Conservation (phyloP, 306 rosid genomes). For the Sesbania bispinosa region DNA sequence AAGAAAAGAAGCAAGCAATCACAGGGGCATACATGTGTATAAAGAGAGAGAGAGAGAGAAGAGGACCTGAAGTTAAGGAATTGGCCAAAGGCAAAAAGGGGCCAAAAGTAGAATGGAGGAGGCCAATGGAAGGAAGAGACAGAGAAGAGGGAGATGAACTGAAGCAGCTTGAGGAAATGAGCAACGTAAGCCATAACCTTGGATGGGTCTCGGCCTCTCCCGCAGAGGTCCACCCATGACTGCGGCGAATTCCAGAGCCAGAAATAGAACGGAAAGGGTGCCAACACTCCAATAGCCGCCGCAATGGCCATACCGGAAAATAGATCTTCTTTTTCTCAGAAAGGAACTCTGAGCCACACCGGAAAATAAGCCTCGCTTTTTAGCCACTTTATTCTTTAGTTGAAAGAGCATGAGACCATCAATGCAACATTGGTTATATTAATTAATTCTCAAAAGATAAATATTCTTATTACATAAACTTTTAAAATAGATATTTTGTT, state of each 20-base stretch:
- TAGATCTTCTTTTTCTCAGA: too few species aligned
- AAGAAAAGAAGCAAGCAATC: not conserved
- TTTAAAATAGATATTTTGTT: too few species aligned
- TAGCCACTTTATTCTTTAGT: too few species aligned
- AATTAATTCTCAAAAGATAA: too few species aligned
- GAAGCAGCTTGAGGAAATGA: slow-evolving; percentile 65
- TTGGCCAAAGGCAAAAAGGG: slow-evolving; percentile 78
- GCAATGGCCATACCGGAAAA: slow-evolving; percentile 36
- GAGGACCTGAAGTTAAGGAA: slow-evolving; percentile 76
- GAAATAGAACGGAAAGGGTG: slow-evolving; percentile 77
- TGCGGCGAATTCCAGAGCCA: slow-evolving; percentile 68
- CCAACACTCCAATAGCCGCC: slow-evolving; percentile 49
- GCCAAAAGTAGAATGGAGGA: slow-evolving; percentile 82
- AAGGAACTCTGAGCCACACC: too few species aligned
- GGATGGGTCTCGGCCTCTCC: slow-evolving; percentile 68
- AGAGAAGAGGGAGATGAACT: slow-evolving; percentile 59
- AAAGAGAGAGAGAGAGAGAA: not conserved
- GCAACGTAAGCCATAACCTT: slow-evolving; percentile 64
- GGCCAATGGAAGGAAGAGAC: slow-evolving; percentile 72
- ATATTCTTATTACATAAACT: too few species aligned
- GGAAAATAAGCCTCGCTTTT: too few species aligned
- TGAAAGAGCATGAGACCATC: too few species aligned
- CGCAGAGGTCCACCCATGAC: slow-evolving; percentile 76
- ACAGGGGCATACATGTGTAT: not conserved
- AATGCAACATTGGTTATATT: too few species aligned